These are phyloP conservation scores for Coprinellus aureogranulatus DNA, from an alignment of 768 basidiomycete species.

Conservation along the genomic window DNA sequence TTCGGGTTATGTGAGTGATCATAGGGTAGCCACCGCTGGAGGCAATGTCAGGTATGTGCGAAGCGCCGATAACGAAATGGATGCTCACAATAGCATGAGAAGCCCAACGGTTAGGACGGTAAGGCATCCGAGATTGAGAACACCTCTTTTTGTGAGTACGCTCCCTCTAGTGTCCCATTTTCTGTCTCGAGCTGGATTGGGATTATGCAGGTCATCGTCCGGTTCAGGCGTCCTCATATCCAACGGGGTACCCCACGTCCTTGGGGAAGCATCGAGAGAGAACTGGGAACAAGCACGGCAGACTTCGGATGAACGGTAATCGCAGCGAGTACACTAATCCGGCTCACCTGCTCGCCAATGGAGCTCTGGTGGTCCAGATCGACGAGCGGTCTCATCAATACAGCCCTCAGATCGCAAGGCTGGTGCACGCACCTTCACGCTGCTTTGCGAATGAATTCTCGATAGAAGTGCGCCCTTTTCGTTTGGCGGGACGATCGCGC, in stretches of 20 bases:
- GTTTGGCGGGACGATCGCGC: no score
- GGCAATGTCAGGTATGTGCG: no score
- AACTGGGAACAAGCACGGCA: constrained; percentile 26
- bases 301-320: no score
- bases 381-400: no score
- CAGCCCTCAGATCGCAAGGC: neutral
- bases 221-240: constrained; percentile 46
- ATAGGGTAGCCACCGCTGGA: no score
- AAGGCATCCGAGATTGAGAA: constrained; percentile 68
- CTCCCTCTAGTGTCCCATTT: constrained; percentile 55
- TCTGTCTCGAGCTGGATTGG: constrained; percentile 53
- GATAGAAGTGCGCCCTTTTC: no score
- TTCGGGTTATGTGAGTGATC: constrained; percentile 21
- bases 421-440: no score
- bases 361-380: no score
- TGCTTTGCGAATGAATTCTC: no score
- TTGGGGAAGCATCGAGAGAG: constrained; percentile 43
- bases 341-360: no score
- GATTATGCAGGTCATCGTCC: constrained; percentile 66
- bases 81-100: constrained; percentile 57
- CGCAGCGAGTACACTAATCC: no score
- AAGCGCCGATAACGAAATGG: no score
- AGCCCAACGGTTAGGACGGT: constrained; percentile 48
- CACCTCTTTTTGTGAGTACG: constrained; percentile 59
- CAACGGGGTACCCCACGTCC: constrained; percentile 48